Conservation (phyloP, 345 rosid genomes). For the Aquilaria yunnanensis region DNA sequence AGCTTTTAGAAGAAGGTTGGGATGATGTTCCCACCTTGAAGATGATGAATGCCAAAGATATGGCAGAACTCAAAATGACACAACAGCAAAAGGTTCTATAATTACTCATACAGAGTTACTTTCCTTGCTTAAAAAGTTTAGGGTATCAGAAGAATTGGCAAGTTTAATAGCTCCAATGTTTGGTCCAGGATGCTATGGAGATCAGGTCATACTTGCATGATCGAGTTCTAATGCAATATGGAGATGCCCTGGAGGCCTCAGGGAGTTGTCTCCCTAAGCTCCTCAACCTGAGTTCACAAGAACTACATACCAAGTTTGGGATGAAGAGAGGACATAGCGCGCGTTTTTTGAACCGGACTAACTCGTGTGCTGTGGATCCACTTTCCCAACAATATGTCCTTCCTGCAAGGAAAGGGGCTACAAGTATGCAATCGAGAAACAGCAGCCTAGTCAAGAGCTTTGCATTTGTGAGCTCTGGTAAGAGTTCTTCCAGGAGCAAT, state of each 20-base stretch:
- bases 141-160: neutral
- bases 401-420: slow-evolving; percentile 12
- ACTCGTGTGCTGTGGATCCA: slow-evolving; percentile 30
- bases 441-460: slow-evolving; percentile 23
- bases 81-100: slow-evolving; percentile 41
- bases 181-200: slow-evolving; percentile 45
- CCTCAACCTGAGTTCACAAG: slow-evolving; percentile 28
- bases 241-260: slow-evolving; percentile 47
- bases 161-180: neutral
- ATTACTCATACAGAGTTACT: slow-evolving; percentile 1
- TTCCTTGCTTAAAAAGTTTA: neutral
- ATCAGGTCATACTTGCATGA: slow-evolving; percentile 68
- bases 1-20: slow-evolving; percentile 63
- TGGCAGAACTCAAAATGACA: slow-evolving; percentile 48
- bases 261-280: slow-evolving; percentile 45
- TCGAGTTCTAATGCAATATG: slow-evolving; percentile 49
- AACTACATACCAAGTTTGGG: slow-evolving; percentile 42
- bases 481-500: slow-evolving; percentile 19
- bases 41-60: slow-evolving; percentile 55
- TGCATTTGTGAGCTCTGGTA: slow-evolving; percentile 21
- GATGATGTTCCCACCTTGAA: slow-evolving; percentile 69
- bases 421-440: slow-evolving; percentile 22
- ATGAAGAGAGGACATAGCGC: slow-evolving; percentile 64
- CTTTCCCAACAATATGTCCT: slow-evolving; percentile 17
- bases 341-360: slow-evolving; percentile 40